Evolutionary conservation across 176 grass and related monocot species (phyloP), one percentile per base, ranked within the genome.

Genomic region (Rhynchospora pubera): DNA sequence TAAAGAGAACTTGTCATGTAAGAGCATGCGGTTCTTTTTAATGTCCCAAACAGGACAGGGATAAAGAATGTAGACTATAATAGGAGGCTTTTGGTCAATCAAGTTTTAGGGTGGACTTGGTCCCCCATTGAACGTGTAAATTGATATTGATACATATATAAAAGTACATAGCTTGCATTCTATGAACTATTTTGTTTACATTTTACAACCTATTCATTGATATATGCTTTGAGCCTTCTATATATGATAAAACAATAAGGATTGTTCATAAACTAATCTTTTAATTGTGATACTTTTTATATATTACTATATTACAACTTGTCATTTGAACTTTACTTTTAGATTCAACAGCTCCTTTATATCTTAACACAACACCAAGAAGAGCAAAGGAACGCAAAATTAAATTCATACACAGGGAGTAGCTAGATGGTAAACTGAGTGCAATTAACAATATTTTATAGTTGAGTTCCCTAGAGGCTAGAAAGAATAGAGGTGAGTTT

Each of bases 1-100:
- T 83, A 86, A 88, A 80, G 85, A 85, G 47, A 56, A 57, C 51
- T 55, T 77, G 72, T 30, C 50, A 67, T 47, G 48, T 61, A 86
- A 47, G 84, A 32, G 79, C 79, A 82, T 82, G 79, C 79, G 79
- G 60, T 65, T 82, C 44, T 82, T 82, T 65, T 65, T 39, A 39
- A 46, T 79, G 78, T 48, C 57, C n/a, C 43, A 30, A 53, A 50
- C 44, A 66, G 42, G 45, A 52, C 9, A 66, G 62, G 45, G 26
- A 82, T 62, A 67, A 67, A 67, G 13, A 65, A 82, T 64, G 23
- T 67, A 82, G 42, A 64, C 44, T 46, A 80, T 28, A n/a, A n/a
- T n/a, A 61, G 39, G 24, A 32, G 56, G 18, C 56, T 62, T 59
- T 63, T 80, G 39, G 55, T 80, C 14, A 4, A 62, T 42, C 0